Percentiles rank a stretch among this genome's conserved stretches.
Evolutionary conservation across 257 asterid genomes (phyloP).

Genomic region (Ilex asprella): DNA sequence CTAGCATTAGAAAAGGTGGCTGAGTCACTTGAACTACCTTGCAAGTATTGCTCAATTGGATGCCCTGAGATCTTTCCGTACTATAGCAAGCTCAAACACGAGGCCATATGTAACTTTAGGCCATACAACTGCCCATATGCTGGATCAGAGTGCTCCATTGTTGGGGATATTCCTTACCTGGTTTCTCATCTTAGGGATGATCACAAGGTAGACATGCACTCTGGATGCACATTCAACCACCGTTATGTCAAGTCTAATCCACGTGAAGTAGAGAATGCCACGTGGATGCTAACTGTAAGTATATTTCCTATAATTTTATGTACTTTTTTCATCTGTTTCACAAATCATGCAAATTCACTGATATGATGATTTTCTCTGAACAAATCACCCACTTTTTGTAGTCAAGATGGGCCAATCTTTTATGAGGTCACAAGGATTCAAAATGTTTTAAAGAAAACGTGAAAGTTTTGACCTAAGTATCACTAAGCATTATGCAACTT

Average conservation of each 20-base stretch:
- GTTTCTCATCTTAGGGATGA: constrained; percentile 45
- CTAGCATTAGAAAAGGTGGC: constrained; percentile 56
- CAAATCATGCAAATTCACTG: not conserved
- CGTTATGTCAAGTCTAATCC: constrained; percentile 59
- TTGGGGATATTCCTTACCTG: constrained; percentile 37
- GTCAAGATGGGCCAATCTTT: too few species aligned
- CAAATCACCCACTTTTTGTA: not conserved
- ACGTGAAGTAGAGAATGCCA: constrained; percentile 48
- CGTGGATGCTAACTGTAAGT: constrained; percentile 60
- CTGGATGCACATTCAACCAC: constrained; percentile 55
- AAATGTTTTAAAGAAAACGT: too few species aligned
- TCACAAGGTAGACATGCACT: constrained; percentile 61
- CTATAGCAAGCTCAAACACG: constrained; percentile 49
- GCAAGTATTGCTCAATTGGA: constrained; percentile 40
- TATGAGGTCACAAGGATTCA: too few species aligned
- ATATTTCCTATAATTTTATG: not conserved
- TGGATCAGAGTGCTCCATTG: constrained; percentile 48
- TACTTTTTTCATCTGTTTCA: not conserved
- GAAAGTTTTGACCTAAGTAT: too few species aligned
- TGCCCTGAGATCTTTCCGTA: constrained; percentile 47
- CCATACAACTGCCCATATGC: constrained; percentile 56
- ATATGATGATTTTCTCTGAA: not conserved
- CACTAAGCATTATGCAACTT: too few species aligned
- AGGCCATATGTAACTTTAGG: constrained; percentile 40
- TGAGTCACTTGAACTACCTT: constrained; percentile 47